A percentile compares a stretch with the other conserved stretches of the same genome.
Conservation (phyloP, 2,329 filamentous ascomycete species). For the Fusarium floridanum region DNA sequence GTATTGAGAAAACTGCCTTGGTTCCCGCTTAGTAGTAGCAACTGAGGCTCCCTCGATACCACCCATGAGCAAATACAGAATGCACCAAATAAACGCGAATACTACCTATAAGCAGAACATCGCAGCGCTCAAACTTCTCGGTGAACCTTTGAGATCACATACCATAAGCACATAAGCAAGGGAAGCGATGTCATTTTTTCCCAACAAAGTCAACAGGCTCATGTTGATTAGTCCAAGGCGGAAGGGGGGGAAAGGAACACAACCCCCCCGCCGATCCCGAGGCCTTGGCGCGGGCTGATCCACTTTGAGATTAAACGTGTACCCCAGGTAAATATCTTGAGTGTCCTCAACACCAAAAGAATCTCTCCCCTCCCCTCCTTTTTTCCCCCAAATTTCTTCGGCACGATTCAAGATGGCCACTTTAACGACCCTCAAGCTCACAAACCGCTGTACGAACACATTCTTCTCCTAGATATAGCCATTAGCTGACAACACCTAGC, state of each 20-base stretch:
- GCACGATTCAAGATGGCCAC: slow-evolving; percentile 46
- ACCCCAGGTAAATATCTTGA: slow-evolving; percentile 13
- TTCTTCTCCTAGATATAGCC: neutral
- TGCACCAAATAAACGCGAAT: neutral
- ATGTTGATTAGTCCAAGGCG: slow-evolving; percentile 17
- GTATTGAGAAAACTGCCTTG: neutral
- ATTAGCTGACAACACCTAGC: slow-evolving; percentile 46
- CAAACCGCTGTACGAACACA: slow-evolving; percentile 53
- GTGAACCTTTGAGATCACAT: neutral
- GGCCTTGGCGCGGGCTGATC: slow-evolving; percentile 15
- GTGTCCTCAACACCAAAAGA: slow-evolving; percentile 29
- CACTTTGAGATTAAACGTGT: slow-evolving; percentile 6
- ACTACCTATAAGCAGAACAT: neutral
- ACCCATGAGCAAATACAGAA: neutral
- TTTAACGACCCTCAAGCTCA: slow-evolving; percentile 57
- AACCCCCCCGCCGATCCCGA: slow-evolving; percentile 17
- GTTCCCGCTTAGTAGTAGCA: neutral
- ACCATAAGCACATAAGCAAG: slow-evolving; percentile 15
- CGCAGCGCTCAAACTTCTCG: neutral
- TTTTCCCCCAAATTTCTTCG: slow-evolving; percentile 7
- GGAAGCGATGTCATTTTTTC: slow-evolving; percentile 10
- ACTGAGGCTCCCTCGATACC: neutral
- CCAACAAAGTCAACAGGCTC: slow-evolving; percentile 11
- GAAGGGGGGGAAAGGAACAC: slow-evolving; percentile 2
- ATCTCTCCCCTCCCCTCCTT: neutral